Percentiles rank a stretch among this genome's conserved stretches.
These are phyloP conservation scores for Cercophora newfieldiana DNA, from an alignment of 495 filamentous ascomycete species.

Conservation along the genomic window DNA sequence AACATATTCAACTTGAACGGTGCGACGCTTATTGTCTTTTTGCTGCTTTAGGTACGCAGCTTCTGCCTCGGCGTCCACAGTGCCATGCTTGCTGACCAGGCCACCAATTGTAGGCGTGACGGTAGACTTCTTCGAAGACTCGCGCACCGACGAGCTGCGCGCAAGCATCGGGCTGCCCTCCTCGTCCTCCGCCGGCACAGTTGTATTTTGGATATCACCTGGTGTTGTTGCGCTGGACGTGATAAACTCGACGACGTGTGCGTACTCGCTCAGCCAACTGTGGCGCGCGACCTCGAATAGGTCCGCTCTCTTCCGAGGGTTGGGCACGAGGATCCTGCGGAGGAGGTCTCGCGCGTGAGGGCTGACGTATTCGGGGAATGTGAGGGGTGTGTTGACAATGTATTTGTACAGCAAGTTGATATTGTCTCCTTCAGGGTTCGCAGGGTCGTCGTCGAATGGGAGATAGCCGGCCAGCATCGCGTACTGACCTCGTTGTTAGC, in stretches of 20 bases:
- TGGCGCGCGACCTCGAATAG: constrained; percentile 97
- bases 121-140: constrained; percentile 69
- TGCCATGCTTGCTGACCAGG: constrained; percentile 72
- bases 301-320: constrained; percentile 91
- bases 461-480: constrained; percentile 98
- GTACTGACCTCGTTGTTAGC: constrained; percentile 62
- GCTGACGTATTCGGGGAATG: constrained; percentile 98
- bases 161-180: constrained; percentile 65
- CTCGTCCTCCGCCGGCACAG: constrained; percentile 64
- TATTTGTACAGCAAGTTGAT: constrained; percentile 99
- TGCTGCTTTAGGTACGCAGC: constrained; percentile 52
- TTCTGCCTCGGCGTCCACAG: constrained; percentile 67
- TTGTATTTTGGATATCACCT: constrained; percentile 80
- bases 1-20: constrained; percentile 98
- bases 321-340: constrained; percentile 91
- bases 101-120: constrained; percentile 61
- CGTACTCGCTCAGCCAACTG: constrained; percentile 96
- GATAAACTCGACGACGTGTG: constrained; percentile 91
- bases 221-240: constrained; percentile 91
- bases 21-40: constrained; percentile 87
- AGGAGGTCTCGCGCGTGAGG: constrained; percentile 94
- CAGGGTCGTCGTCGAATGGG: constrained; percentile 98
- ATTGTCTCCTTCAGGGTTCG: constrained; percentile 98
- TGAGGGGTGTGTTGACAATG: constrained; percentile 95
- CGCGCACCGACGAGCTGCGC: constrained; percentile 88